These are phyloP conservation scores for Populus deltoides DNA, from an alignment of 345 rosid species.

Conservation along the genomic window DNA sequence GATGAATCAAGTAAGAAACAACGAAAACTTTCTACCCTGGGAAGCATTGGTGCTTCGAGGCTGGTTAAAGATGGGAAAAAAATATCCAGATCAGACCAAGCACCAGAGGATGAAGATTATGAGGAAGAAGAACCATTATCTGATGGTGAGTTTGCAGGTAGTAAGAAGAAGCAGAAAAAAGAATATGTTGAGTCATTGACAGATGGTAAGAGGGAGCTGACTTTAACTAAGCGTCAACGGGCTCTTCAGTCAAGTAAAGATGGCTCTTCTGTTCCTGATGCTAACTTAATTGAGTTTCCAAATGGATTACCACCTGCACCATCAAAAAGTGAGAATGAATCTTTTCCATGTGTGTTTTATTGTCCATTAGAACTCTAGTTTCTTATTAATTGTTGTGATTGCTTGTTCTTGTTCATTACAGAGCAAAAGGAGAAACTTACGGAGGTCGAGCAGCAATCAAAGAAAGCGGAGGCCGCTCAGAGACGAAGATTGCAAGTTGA, in stretches of 20 bases:
- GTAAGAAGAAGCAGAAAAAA: constrained; percentile 50
- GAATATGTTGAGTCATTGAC: constrained; percentile 52
- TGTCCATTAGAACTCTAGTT: constrained; percentile 9
- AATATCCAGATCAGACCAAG: constrained; percentile 45
- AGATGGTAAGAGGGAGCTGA: constrained; percentile 64
- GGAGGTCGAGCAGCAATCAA: constrained; percentile 78
- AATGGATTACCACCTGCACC: constrained; percentile 95
- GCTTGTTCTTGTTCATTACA: constrained; percentile 23
- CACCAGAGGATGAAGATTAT: constrained; percentile 48
- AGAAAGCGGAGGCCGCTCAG: constrained; percentile 93
- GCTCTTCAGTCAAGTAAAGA: constrained; percentile 84
- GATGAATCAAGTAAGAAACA: constrained; percentile 59
- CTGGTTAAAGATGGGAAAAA: constrained; percentile 52
- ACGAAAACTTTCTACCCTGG: constrained; percentile 56
- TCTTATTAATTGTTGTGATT: constrained; percentile 8
- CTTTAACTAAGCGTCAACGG: constrained; percentile 80
- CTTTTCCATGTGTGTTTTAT: background rate
- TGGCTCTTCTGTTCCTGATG: constrained; percentile 40
- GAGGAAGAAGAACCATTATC: constrained; percentile 54
- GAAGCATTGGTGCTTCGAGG: constrained; percentile 33
- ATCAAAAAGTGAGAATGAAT: constrained; percentile 64
- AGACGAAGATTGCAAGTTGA: constrained; percentile 82
- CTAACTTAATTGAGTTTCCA: constrained; percentile 69
- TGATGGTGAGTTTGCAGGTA: constrained; percentile 51
- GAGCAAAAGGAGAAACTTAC: constrained; percentile 87